phyloP scores from a whole-genome alignment of 805 yeast species.

The Pichia insulana region DNA sequence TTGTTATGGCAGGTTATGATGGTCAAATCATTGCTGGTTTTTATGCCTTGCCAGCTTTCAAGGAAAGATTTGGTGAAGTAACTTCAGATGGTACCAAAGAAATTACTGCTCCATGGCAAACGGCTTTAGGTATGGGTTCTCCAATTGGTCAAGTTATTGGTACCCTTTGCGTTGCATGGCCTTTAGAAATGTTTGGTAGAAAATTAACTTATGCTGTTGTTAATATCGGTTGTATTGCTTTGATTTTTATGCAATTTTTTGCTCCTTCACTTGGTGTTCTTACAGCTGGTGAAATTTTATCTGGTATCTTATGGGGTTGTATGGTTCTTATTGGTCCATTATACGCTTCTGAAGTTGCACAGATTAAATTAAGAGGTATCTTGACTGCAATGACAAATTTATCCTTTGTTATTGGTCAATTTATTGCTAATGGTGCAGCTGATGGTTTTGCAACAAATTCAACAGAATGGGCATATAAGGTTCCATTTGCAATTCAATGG shows the following conservation, averaged over 20 bases:
- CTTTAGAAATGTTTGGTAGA: constrained; percentile 36
- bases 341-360: constrained; percentile 53
- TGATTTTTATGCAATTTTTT: constrained; percentile 33
- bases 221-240: constrained; percentile 23
- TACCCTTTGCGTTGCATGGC: constrained; percentile 31
- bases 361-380: constrained; percentile 39
- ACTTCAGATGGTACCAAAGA: constrained; percentile 22
- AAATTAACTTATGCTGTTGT: constrained; percentile 29
- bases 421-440: constrained; percentile 46
- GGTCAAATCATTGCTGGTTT: constrained; percentile 31
- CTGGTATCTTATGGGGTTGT: constrained; percentile 47
- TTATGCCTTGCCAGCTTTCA: constrained; percentile 6
- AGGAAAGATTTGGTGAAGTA: constrained; percentile 15
- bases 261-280: constrained; percentile 31
- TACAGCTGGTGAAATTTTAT: constrained; percentile 35
- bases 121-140: constrained; percentile 29
- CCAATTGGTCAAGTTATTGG: constrained; percentile 28
- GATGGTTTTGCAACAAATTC: constrained; percentile 15
- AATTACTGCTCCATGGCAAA: constrained; percentile 37
- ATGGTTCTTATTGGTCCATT: constrained; percentile 43
- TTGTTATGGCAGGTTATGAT: constrained; percentile 38
- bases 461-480: constrained; percentile 20
- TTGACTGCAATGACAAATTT: constrained; percentile 42
- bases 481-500: constrained; percentile 57
- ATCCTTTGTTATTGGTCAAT: constrained; percentile 51